Evolutionary conservation across 306 rosid genomes (phyloP), one percentile per base, ranked within the genome.

Genomic region (Glycine soja): DNA sequence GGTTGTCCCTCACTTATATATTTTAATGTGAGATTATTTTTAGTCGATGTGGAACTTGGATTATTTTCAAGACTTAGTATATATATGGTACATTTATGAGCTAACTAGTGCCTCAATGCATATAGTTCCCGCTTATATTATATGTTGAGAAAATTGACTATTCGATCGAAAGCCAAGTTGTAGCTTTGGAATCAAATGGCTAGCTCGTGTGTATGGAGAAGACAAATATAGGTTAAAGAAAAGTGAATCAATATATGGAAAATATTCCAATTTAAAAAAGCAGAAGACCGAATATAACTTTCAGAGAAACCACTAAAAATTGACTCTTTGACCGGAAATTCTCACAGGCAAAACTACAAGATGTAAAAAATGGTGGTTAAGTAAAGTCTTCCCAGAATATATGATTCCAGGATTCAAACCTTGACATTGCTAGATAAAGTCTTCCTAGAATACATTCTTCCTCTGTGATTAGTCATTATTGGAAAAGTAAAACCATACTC

Each of bases 91-190:
- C 9, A 62, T 30, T 24, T 62, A 30, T 4, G 3, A 24, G 42
- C 36, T 8, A 58, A 42, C 36, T 19, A 58, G 6, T 56, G n/a
- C 62, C 38, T 61, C n/a, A 61, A 4, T 30, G 42, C 67, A 58
- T 15, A 24, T 24, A 24, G 30, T 24, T 14, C 14, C 67, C 67
- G 1, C 30, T 24, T 24, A 0, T 3, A 3, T 32, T 42, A 32
- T 61, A 61, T 61, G 45, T 63, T 63, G 47, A 64, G 48, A 64
- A 36, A 64, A 64, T 3, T 64, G 11, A 64, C 5, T 13, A 62
- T 62, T 62, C 69, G 30, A 24, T 24, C 30, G 34, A 32, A 61
- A 61, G 7, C 42, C 38, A 0, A 61, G n/a, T 30, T 24, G 11
- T 9, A 61, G 10, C n/a, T 30, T 61, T 11, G n/a, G 42, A 24